A percentile compares a stretch with the other conserved stretches of the same genome.
Conservation (phyloP, 2,329 filamentous ascomycete genomes). For the Pyrenochaeta sp. region DNA sequence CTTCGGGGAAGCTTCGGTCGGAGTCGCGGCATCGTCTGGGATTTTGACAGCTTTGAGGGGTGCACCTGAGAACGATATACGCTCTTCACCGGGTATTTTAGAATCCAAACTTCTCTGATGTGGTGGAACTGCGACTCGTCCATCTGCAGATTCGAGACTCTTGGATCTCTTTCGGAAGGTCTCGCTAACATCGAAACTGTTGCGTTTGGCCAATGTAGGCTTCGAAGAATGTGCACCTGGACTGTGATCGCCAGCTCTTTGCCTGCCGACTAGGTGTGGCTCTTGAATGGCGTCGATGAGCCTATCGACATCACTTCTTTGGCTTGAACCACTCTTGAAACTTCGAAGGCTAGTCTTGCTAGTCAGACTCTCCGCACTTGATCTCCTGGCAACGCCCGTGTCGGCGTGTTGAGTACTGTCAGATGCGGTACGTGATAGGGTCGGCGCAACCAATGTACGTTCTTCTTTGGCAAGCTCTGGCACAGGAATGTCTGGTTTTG, state of each 20-base stretch:
- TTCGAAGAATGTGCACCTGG: constrained; percentile 33
- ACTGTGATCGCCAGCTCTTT: constrained; percentile 25
- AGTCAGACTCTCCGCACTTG: constrained; percentile 55
- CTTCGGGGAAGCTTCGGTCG: constrained; percentile 14
- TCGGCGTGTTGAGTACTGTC: constrained; percentile 7
- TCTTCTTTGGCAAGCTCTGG: constrained; percentile 55
- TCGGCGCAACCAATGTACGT: constrained; percentile 65
- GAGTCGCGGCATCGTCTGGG: constrained; percentile 51
- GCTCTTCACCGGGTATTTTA: constrained; percentile 49
- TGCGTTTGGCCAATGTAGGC: constrained; percentile 37
- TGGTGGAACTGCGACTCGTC: constrained; percentile 24
- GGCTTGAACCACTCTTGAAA: constrained; percentile 57
- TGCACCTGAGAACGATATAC: constrained; percentile 51
- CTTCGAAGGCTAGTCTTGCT: constrained; percentile 62
- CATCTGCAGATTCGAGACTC: constrained; percentile 33
- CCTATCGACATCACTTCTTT: constrained; percentile 71
- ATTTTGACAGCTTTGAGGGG: constrained; percentile 58
- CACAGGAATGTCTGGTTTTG: constrained; percentile 19
- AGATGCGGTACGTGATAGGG: constrained; percentile 34
- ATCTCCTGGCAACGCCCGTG: constrained; percentile 22
- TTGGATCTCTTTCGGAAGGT: constrained; percentile 29
- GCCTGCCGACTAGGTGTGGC: constrained; percentile 52
- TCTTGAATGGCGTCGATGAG: constrained; percentile 76
- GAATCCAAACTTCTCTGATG: constrained; percentile 56
- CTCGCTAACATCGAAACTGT: constrained; percentile 28